Conservation (phyloP, 2,329 filamentous ascomycete species). For the Colletotrichum plurivorum region DNA sequence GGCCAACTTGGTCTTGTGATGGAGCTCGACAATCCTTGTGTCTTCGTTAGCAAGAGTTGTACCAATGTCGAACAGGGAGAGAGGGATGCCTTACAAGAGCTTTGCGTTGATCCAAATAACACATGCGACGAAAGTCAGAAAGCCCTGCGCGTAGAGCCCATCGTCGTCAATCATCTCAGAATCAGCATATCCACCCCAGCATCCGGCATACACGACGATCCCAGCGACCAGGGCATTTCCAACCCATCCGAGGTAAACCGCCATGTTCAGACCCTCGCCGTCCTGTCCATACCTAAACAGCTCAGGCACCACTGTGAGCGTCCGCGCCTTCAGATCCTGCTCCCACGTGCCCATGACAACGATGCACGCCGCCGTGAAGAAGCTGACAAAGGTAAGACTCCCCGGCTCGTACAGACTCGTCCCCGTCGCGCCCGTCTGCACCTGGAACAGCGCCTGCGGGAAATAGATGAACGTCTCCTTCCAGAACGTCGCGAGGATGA, state of each 20-base stretch:
- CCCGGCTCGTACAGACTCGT: slow-evolving; percentile 93
- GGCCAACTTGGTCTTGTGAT: slow-evolving; percentile 2
- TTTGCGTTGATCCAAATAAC: slow-evolving; percentile 21
- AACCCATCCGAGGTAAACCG: slow-evolving; percentile 73
- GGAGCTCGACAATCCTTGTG: slow-evolving; percentile 5
- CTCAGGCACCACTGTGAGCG: slow-evolving; percentile 89
- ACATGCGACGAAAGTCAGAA: slow-evolving; percentile 7
- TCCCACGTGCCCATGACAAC: slow-evolving; percentile 96
- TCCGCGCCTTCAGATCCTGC: slow-evolving; percentile 86
- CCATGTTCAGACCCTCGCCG: slow-evolving; percentile 79
- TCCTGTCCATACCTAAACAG: slow-evolving; percentile 87
- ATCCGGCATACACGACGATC: slow-evolving; percentile 52
- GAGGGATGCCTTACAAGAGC: slow-evolving; percentile 1
- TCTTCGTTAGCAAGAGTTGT: neutral
- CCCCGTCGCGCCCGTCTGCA: slow-evolving; percentile 88
- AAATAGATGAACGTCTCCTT: slow-evolving; percentile 88
- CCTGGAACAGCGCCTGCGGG: slow-evolving; percentile 86
- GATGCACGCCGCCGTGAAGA: slow-evolving; percentile 92
- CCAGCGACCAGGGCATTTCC: slow-evolving; percentile 41
- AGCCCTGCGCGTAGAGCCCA: slow-evolving; percentile 14
- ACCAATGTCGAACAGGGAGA: accelerated
- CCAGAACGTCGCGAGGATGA: slow-evolving; percentile 93
- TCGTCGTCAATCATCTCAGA: slow-evolving; percentile 19
- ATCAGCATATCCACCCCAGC: slow-evolving; percentile 7
- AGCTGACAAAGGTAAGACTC: slow-evolving; percentile 90